phyloP scores from a whole-genome alignment of 2,329 filamentous ascomycete species.

The Ascochyta clinopodiicola region DNA sequence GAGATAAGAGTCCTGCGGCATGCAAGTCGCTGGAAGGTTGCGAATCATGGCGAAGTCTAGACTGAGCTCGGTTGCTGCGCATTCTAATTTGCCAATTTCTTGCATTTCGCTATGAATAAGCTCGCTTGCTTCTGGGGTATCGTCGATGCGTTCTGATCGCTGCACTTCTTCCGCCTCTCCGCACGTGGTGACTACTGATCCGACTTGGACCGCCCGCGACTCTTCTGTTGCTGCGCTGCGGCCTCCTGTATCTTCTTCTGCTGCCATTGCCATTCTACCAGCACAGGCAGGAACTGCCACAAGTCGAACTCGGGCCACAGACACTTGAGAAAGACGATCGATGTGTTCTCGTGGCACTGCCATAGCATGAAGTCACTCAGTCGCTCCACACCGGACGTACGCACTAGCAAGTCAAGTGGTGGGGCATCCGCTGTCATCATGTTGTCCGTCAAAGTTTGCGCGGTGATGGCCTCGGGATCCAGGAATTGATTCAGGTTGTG shows the following conservation, averaged over 20 bases:
- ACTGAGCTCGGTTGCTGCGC: slow-evolving; percentile 4
- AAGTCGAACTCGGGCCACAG: slow-evolving; percentile 97
- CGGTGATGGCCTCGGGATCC: slow-evolving; percentile 89
- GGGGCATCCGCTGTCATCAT: slow-evolving; percentile 88
- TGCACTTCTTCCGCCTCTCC: slow-evolving; percentile 11
- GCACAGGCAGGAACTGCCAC: slow-evolving; percentile 88
- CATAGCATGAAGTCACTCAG: slow-evolving; percentile 98
- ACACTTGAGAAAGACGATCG: slow-evolving; percentile 89
- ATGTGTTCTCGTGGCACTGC: slow-evolving; percentile 93
- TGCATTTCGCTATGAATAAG: slow-evolving; percentile 26
- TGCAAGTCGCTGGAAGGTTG: background rate
- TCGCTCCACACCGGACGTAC: slow-evolving; percentile 90
- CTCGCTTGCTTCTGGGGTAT: slow-evolving; percentile 34
- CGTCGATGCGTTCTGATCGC: slow-evolving; percentile 24
- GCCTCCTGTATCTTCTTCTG: slow-evolving; percentile 52
- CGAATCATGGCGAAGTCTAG: background rate
- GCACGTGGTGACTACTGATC: slow-evolving; percentile 24
- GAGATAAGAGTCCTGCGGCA: slow-evolving; percentile 15
- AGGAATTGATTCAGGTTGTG: slow-evolving; percentile 46
- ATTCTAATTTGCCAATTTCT: slow-evolving; percentile 20
- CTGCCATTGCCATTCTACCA: slow-evolving; percentile 85
- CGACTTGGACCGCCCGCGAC: slow-evolving; percentile 36
- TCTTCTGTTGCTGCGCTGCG: slow-evolving; percentile 44
- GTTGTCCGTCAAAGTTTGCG: slow-evolving; percentile 80
- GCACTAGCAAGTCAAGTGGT: slow-evolving; percentile 86